Evolutionary conservation across 257 asterid species (phyloP), one percentile per base, ranked within the genome.

Genomic region (Capsicum pubescens): DNA sequence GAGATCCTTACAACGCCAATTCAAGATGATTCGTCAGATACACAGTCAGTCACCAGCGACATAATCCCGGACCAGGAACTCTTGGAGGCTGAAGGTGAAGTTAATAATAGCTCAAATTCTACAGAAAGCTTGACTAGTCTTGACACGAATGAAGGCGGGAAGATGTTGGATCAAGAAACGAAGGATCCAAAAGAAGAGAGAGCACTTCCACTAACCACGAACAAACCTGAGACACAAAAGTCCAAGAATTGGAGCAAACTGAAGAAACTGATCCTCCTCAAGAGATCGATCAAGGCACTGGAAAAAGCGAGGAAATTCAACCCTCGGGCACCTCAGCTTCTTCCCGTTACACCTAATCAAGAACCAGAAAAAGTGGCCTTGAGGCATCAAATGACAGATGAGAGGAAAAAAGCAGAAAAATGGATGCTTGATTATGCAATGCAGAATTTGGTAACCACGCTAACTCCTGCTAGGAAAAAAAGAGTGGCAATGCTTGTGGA

Each of bases 371-470:
- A 91, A 87, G 87, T 92, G 19, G 95, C 91, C 35, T 84, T 97
- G 85, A 94, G 91, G 92, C 87, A 84, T 9, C 98, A 93, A 86
- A 93, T 92, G 97, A 87, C 86, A 87, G 93, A 93, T 32, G 99
- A 97, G 81, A 91, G 92, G 91, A 92, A 86, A 80, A 97, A 93
- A 85, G 99, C 99, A 1, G 97, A 95, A 89, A 94, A 95, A 88
- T 97, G 99, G 99, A 97, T 97, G 99, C 90, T 97, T 17, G 99
- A 97, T 85, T 95, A 97, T 83, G 97, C 99, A n/a, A 97, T 97
- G 83, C 99, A 90, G 80, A 87, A 97, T 74, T 92, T 92, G 57
- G 99, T 97, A 54, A 90, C 94, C 1, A 92, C 88, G 54, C 90
- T 97, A 63, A 97, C 95, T 77, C 97, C 99, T 17, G 91, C 97